phyloP scores from a whole-genome alignment of 352 stramenopile species.

The Phytophthora pini region DNA sequence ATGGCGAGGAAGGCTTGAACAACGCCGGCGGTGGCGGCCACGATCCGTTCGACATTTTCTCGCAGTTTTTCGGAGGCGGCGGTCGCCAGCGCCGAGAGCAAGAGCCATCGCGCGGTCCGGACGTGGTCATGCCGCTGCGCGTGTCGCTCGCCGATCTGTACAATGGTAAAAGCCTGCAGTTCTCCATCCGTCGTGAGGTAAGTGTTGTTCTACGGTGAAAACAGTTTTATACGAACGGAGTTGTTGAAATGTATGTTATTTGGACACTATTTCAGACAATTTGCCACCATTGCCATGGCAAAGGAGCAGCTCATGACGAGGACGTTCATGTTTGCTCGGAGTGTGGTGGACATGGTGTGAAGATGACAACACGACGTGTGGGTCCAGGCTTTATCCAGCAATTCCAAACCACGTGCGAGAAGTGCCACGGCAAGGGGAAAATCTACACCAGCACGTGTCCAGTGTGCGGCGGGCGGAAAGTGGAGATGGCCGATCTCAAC shows the following conservation, averaged over 20 bases:
- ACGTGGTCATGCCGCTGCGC: conserved; percentile 89
- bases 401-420: conserved; percentile 90
- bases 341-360: conserved; percentile 94
- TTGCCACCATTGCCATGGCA: conserved; percentile 94
- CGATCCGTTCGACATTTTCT: conserved; percentile 85
- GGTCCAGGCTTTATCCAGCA: conserved; percentile 85
- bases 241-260: not conserved
- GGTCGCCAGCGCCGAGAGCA: conserved; percentile 46
- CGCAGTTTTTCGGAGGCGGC: conserved; percentile 75
- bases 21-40: conserved; percentile 58
- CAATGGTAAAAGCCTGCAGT: conserved; percentile 94
- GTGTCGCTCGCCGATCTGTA: conserved; percentile 97
- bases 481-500: conserved; percentile 93
- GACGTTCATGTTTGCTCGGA: conserved; percentile 91
- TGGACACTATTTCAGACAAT: conserved; percentile 70
- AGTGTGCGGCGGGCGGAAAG: conserved; percentile 81
- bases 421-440: conserved; percentile 94
- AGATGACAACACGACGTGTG: conserved; percentile 82
- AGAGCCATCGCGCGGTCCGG: conserved; percentile 67
- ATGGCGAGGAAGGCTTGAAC: conserved; percentile 89
- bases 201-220: not conserved
- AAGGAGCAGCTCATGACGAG: conserved; percentile 90
- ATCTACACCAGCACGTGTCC: conserved; percentile 94
- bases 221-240: not conserved
- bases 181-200: conserved; percentile 91